Conservation (phyloP, 306 rosid species). For the Cicer yamashitae region DNA sequence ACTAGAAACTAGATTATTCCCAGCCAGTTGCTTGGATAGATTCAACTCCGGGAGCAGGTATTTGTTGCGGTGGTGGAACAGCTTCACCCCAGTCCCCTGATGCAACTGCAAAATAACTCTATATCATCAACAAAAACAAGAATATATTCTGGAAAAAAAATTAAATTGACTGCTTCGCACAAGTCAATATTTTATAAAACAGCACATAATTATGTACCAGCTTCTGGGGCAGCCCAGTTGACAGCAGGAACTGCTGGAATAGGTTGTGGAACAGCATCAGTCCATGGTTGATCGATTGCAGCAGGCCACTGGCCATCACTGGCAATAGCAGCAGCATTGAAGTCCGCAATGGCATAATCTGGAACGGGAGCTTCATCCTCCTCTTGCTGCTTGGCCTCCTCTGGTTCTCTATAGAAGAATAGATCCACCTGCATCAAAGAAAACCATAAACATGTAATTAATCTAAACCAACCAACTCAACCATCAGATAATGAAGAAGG, state of each 20-base stretch:
- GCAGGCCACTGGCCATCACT: constrained; percentile 53
- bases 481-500: too few relatives aligned
- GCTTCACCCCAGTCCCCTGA: constrained; percentile 55
- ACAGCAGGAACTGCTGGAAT: constrained; percentile 51
- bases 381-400: constrained; percentile 75
- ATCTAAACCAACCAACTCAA: constrained; percentile 44
- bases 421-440: constrained; percentile 69
- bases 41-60: constrained; percentile 22
- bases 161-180: neutral
- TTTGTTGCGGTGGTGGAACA: constrained; percentile 46
- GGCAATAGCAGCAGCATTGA: constrained; percentile 40
- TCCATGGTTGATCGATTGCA: constrained; percentile 46
- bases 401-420: constrained; percentile 91
- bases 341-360: constrained; percentile 69
- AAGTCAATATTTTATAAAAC: neutral
- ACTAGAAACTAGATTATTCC: constrained; percentile 42
- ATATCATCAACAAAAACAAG: constrained; percentile 10
- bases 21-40: constrained; percentile 48
- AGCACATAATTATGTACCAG: constrained; percentile 32
- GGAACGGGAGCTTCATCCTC: constrained; percentile 67
- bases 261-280: constrained; percentile 50
- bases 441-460: constrained; percentile 26
- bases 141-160: neutral
- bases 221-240: constrained; percentile 48
- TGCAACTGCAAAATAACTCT: neutral